Conservation (phyloP, 1,284 basidiomycete genomes). For the Violaceomyces palustris region DNA sequence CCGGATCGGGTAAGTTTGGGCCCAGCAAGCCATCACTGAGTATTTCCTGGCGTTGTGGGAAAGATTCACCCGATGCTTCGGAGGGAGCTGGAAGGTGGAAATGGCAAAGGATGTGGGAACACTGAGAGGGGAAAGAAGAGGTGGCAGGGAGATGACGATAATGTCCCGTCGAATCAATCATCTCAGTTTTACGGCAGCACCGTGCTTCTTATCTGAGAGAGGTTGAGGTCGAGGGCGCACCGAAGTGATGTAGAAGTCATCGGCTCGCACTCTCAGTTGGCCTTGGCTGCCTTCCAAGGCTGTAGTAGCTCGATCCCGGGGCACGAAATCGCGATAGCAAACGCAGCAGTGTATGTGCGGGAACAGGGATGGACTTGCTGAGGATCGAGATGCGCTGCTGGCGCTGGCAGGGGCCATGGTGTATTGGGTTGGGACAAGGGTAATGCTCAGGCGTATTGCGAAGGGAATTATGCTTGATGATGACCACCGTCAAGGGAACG, state of each 20-base stretch:
- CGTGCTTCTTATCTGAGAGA: not conserved
- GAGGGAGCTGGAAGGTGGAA: constrained; percentile 4
- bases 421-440: not conserved
- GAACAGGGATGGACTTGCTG: not conserved
- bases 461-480: not conserved
- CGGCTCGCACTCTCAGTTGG: not conserved
- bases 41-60: too few species aligned
- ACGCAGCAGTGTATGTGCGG: constrained; percentile 14
- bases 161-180: not conserved
- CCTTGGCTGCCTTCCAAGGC: not conserved
- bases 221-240: constrained; percentile 5
- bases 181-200: not conserved
- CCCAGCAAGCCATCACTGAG: too few species aligned
- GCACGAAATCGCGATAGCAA: constrained; percentile 5
- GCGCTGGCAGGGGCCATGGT: not conserved
- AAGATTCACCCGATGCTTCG: not conserved
- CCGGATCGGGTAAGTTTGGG: too few species aligned
- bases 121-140: constrained; percentile 3
- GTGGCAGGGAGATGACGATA: not conserved
- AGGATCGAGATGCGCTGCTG: not conserved
- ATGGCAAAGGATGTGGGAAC: constrained; percentile 18
- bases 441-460: not conserved
- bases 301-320: not conserved
- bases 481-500: not conserved
- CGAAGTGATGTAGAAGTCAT: constrained; percentile 23